These are phyloP conservation scores for Sporothrix inflata DNA, from an alignment of 2,329 filamentous ascomycete species.

Conservation along the genomic window DNA sequence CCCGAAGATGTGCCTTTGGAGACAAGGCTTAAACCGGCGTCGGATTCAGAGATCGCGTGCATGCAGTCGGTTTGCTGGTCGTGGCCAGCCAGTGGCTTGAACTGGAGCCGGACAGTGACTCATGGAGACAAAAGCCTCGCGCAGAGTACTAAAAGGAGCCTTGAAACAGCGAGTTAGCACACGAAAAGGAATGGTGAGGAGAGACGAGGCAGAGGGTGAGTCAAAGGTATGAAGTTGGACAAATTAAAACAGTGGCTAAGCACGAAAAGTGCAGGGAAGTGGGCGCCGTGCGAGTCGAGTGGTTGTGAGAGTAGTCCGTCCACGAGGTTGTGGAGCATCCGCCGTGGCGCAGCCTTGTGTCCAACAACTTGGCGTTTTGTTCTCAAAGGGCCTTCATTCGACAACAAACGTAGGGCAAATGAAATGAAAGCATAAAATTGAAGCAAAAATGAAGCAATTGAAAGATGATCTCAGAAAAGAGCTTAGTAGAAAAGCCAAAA, in stretches of 20 bases:
- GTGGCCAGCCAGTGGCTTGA: not conserved
- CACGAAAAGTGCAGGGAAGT: slow-evolving; percentile 1
- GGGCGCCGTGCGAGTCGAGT: not conserved
- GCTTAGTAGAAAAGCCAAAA: not conserved
- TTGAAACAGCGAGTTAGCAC: not conserved
- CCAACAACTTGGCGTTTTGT: not conserved
- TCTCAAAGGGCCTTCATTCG: not conserved
- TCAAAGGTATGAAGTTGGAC: not conserved
- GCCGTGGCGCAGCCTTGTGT: slow-evolving; percentile 7
- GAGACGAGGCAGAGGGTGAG: not conserved
- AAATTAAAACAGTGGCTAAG: slow-evolving; percentile 6
- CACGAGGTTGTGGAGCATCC: slow-evolving; percentile 16
- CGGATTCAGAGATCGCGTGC: not conserved
- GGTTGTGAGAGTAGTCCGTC: not conserved
- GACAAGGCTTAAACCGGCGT: slow-evolving; percentile 15
- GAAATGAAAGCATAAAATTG: not conserved
- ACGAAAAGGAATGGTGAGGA: not conserved
- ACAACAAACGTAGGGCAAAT: not conserved
- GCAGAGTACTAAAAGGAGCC: not conserved
- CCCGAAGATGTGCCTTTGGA: slow-evolving; percentile 15
- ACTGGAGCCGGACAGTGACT: slow-evolving; percentile 24
- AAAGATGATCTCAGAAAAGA: not conserved
- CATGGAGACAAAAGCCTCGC: slow-evolving; percentile 7
- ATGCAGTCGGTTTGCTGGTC: not conserved
- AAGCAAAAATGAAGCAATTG: not conserved